A percentile compares a stretch with the other conserved stretches of the same genome.
Evolutionary conservation across 2,329 filamentous ascomycete genomes (phyloP).

Genomic region (Fusarium sp.): DNA sequence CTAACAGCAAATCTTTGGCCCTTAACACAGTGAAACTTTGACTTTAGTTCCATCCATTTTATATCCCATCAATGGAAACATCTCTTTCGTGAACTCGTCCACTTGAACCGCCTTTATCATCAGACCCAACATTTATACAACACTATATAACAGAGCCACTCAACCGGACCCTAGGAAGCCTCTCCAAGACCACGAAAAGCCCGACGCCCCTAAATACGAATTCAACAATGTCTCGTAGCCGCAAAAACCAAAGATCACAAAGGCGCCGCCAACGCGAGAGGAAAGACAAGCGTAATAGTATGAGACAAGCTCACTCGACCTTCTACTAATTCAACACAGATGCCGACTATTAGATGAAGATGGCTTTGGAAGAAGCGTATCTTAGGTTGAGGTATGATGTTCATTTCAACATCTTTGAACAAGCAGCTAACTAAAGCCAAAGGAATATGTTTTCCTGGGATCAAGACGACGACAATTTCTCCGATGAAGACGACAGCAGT

Average conservation of each 20-base stretch:
- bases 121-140: neutral
- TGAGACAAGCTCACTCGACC: neutral
- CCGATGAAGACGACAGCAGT: neutral
- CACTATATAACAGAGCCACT: neutral
- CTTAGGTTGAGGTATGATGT: neutral
- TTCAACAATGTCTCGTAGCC: neutral
- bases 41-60: neutral
- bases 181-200: neutral
- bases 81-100: neutral
- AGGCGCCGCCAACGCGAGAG: fast-evolving
- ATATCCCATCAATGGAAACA: neutral
- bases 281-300: neutral
- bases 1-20: neutral
- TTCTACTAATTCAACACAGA: neutral
- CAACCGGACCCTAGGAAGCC: neutral
- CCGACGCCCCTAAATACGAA: neutral
- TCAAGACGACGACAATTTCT: fast-evolving
- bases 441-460: neutral
- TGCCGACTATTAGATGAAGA: neutral
- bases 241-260: fast-evolving
- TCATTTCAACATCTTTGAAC: too few species aligned
- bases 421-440: neutral
- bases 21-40: neutral
- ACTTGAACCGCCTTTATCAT: neutral
- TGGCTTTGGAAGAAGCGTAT: neutral